Conservation (phyloP, 2,329 filamentous ascomycete species). For the Monilinia polystroma region DNA sequence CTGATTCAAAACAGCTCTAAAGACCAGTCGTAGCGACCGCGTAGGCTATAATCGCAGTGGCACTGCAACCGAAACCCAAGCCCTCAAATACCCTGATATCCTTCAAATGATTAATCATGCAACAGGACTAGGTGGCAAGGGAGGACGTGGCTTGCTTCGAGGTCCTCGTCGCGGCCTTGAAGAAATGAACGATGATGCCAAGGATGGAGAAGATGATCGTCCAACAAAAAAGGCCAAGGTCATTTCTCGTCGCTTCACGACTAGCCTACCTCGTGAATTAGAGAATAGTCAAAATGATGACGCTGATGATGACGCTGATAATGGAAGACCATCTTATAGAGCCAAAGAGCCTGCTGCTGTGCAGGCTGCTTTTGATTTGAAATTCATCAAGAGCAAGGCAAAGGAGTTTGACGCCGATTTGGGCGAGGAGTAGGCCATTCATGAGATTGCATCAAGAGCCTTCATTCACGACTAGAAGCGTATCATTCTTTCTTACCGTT, state of each 20-base stretch:
- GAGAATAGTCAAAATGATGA: neutral
- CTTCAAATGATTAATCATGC: conserved; percentile 3
- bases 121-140: conserved; percentile 4
- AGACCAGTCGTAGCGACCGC: neutral
- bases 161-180: neutral
- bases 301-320: neutral
- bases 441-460: rapidly evolving
- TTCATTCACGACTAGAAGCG: neutral
- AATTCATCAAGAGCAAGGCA: neutral
- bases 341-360: neutral
- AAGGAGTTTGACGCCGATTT: conserved; percentile 1
- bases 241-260: neutral
- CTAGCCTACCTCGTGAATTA: neutral
- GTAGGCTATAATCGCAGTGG: conserved; percentile 6
- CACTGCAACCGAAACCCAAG: conserved; percentile 11
- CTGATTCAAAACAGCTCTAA: neutral
- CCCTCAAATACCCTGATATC: conserved; percentile 9
- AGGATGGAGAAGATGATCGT: neutral
- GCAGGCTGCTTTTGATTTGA: neutral
- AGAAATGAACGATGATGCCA: neutral
- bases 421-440: neutral
- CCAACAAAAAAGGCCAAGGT: neutral
- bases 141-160: conserved; percentile 9
- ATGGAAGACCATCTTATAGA: no score
- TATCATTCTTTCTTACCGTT: neutral